Evolutionary conservation across 2,329 filamentous ascomycete genomes (phyloP), one percentile per base, ranked within the genome.

Genomic region (Sporothrix pallida): DNA sequence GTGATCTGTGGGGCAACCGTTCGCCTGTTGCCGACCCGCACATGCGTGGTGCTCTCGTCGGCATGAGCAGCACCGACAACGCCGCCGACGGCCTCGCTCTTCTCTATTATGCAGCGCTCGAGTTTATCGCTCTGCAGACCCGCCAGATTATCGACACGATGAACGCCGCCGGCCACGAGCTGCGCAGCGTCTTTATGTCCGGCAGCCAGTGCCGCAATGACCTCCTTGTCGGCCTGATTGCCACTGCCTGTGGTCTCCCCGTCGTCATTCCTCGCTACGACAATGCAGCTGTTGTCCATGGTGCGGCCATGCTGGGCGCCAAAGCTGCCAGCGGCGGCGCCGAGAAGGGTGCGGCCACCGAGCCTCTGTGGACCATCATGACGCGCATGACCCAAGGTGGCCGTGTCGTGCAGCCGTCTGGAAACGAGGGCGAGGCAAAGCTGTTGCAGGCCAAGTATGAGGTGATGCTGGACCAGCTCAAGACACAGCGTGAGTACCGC

Each of bases 41-140:
- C 83, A 99, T 99, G 96, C 92, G 92, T 77, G 96, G 96, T 37
- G 90, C 93, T 7, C 89, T 97, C 76, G 91, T 98, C 75, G 96
- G 96, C 20, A 86, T 99, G 74, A 93, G 91, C 80, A 67, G 74
- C 72, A 93, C 90, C 78, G 95, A 98, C 84, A 95, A 93, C 82
- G 93, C 23, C 10, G 88, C 96, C 68, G 93, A 97, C 80, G 92
- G 93, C 71, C 89, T 99, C 70, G 95, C 95, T 0, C 85, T 98
- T 26, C 91, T 95, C 84, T 99, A 99, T 85, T 98, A 98, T 80
- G 93, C 90, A 31, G 97, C 95, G 3, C 94, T 99, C 89, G 96
- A 99, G 84, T 98, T 98, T 83, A 98, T 99, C 79, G 95, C 96
- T 44, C 89, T 98, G 82, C 96, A 99, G 83, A 99, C 96, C 0